Base-by-base conservation (phyloP, 1,139 yeast species). In the Lodderomyces pseudojiufengensis region DNA sequence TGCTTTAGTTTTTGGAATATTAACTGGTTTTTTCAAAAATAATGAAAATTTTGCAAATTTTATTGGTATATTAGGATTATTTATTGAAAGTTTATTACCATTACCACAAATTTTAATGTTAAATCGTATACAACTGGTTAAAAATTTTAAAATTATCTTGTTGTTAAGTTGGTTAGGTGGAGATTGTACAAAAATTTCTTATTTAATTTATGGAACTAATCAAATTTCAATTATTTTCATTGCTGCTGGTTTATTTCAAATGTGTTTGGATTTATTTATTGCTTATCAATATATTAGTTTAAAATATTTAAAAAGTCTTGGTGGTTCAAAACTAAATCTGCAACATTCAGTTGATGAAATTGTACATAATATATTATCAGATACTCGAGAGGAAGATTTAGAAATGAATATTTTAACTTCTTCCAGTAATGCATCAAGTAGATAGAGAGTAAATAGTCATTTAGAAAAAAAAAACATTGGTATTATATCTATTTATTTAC, bases 81-180 rank as follows among this genome's bases (percentile, higher is more conserved):
- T 86, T 37, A 72, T 85, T 16, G 97, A 88, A 53, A 79, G 92
- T n/a, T 63, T 85, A 15, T 65, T 88, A 39, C 97, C 97, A 3
- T 63, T 88, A 35, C 97, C 97, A 0, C 97, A 88, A 57, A 85
- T 88, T 33, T 63, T 90, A 23, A 65, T 86, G 40, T 73, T 86
- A 38, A 73, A 79, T 51, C 68, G 90, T 40, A 57, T 85, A 21
- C 77, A 79, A 47, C 76, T 86, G 1, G 79, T 84, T 5, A 82
- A 82, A 46, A 92, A 92, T 43, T 87, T 88, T 61, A 82, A 88
- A 49, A 65, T 81, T 31, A 75, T 90, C 25, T 63, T 88, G 34
- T 57, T 88, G 32, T 62, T 86, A 22, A 82, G 92, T 49, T 88
- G 97, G 97, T 64, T 88, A 8, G 82, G 92, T 42, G 96, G 97